Evolutionary conservation across 2,329 filamentous ascomycete genomes (phyloP).

Genomic region (Leptographium galeiforme): DNA sequence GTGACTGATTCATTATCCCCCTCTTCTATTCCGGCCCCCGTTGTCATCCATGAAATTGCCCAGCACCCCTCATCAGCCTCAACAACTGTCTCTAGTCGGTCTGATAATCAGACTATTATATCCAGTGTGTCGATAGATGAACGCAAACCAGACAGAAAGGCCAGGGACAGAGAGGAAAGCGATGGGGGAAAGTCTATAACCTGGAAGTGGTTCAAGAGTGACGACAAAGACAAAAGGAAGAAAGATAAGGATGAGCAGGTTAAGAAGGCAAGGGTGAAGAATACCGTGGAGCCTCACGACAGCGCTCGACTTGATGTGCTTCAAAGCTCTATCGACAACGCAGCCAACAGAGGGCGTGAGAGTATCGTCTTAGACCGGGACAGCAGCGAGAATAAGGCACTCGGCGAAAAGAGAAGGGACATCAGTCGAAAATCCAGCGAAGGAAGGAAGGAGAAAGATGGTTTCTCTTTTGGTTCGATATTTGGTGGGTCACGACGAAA

Average conservation of each 20-base stretch:
- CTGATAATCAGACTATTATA: slow-evolving; percentile 68
- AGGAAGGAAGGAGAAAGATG: slow-evolving; percentile 82
- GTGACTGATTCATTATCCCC: background rate
- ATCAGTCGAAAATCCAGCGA: slow-evolving; percentile 58
- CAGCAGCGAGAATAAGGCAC: slow-evolving; percentile 51
- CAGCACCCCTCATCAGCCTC: slow-evolving; percentile 55
- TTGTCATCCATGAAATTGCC: slow-evolving; percentile 41
- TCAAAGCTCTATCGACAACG: slow-evolving; percentile 71
- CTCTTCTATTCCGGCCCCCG: slow-evolving; percentile 4
- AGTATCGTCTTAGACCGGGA: slow-evolving; percentile 76
- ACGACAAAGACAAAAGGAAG: slow-evolving; percentile 59
- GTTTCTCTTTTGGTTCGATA: slow-evolving; percentile 73
- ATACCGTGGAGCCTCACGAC: slow-evolving; percentile 44
- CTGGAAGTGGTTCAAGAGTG: slow-evolving; percentile 74
- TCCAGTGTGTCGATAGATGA: slow-evolving; percentile 59
- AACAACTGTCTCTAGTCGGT: slow-evolving; percentile 52
- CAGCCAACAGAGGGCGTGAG: slow-evolving; percentile 55
- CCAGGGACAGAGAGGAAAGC: slow-evolving; percentile 53
- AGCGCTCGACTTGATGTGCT: slow-evolving; percentile 74
- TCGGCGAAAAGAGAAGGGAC: slow-evolving; percentile 75
- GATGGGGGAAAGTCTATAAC: slow-evolving; percentile 62
- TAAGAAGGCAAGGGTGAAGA: slow-evolving; percentile 51
- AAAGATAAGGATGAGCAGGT: slow-evolving; percentile 45
- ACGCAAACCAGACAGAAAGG: slow-evolving; percentile 59
- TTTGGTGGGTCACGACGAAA: slow-evolving; percentile 88